These are phyloP conservation scores for Afroboletus lepidellus DNA, from an alignment of 1,284 basidiomycete species.

Conservation along the genomic window DNA sequence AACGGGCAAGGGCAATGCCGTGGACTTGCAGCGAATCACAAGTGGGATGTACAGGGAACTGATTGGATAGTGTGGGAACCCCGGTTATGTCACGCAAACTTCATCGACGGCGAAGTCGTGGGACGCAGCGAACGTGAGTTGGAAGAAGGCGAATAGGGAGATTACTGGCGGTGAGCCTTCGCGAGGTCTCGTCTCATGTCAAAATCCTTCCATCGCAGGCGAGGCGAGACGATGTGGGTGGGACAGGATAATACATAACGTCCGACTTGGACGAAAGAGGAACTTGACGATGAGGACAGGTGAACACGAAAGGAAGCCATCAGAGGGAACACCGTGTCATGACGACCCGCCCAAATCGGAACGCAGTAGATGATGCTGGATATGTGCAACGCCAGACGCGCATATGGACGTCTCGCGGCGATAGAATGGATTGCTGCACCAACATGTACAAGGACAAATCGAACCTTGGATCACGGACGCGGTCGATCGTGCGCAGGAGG, in stretches of 20 bases:
- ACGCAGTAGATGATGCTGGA: conserved; percentile 5
- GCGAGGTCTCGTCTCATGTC: background rate
- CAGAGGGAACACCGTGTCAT: background rate
- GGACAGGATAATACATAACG: background rate
- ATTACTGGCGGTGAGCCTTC: background rate
- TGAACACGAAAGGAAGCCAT: conserved; percentile 2
- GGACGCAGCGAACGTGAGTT: too few relatives aligned
- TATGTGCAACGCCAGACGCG: background rate
- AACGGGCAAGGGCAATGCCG: conserved; percentile 1
- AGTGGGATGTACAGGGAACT: background rate
- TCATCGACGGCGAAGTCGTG: too few relatives aligned
- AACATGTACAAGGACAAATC: background rate
- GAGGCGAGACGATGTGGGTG: background rate
- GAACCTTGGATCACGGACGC: conserved; percentile 7
- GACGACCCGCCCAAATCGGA: conserved; percentile 1
- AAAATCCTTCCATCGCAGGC: background rate
- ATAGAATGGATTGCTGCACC: background rate
- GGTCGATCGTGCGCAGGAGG: conserved; percentile 7
- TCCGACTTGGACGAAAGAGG: background rate
- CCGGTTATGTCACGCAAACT: too few relatives aligned
- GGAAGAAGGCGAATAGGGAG: too few relatives aligned
- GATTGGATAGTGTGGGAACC: too few relatives aligned
- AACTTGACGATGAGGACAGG: background rate
- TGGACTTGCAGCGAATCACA: background rate
- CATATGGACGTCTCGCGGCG: background rate